These are phyloP conservation scores for Epichloe uncinata DNA, from an alignment of 2,329 filamentous ascomycete species.

Conservation along the genomic window DNA sequence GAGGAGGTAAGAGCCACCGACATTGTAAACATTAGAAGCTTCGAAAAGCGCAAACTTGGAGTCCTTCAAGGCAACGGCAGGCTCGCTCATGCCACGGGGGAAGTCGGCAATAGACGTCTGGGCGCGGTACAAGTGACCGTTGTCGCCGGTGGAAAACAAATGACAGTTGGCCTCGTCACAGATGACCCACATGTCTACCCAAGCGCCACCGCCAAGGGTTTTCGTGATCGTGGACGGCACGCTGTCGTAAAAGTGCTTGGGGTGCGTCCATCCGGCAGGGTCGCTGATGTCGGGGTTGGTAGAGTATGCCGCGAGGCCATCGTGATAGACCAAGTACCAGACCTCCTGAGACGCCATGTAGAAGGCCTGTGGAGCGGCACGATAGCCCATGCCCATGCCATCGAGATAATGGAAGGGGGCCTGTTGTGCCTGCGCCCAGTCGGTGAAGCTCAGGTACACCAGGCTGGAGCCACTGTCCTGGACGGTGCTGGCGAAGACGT, in stretches of 20 bases:
- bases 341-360: not conserved
- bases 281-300: conserved; percentile 2
- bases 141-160: conserved; percentile 54
- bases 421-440: conserved; percentile 26
- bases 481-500: conserved; percentile 45
- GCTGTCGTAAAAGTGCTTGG: not conserved
- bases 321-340: conserved; percentile 1
- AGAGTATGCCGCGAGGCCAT: not conserved
- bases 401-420: not conserved
- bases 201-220: conserved; percentile 32
- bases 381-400: not conserved
- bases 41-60: conserved; percentile 45
- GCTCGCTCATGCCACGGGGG: conserved; percentile 43
- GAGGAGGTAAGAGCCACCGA: conserved; percentile 49
- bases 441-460: conserved; percentile 43
- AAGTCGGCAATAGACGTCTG: conserved; percentile 50
- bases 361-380: not conserved
- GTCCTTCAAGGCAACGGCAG: conserved; percentile 34
- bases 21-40: conserved; percentile 51
- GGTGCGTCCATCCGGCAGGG: not conserved
- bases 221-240: conserved; percentile 22
- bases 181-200: conserved; percentile 51
- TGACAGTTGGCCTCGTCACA: conserved; percentile 49
- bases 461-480: conserved; percentile 36
- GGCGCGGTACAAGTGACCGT: conserved; percentile 51